A percentile compares a stretch with the other conserved stretches of the same genome.
Evolutionary conservation across 371 early-diverging fungal species (phyloP).

Genomic region (Massospora cicadina): DNA sequence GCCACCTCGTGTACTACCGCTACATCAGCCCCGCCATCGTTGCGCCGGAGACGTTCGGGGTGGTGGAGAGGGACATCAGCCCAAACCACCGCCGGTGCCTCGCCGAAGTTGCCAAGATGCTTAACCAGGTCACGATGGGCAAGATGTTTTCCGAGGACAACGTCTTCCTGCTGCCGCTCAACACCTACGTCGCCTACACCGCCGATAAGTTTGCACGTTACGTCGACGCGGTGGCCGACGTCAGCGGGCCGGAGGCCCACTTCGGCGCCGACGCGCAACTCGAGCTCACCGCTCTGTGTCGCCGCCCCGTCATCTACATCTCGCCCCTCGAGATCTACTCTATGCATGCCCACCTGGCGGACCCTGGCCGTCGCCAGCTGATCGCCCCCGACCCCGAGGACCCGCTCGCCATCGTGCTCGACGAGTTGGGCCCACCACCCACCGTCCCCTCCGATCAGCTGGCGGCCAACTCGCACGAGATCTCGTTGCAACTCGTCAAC

Average conservation of each 20-base stretch:
- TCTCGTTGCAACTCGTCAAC: constrained; percentile 48
- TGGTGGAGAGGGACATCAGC: constrained; percentile 65
- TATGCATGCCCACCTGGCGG: constrained; percentile 58
- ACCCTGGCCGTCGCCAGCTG: constrained; percentile 50
- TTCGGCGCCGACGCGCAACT: constrained; percentile 79
- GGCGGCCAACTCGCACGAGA: constrained; percentile 24
- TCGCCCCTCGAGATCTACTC: constrained; percentile 76
- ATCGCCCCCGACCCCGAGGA: constrained; percentile 42
- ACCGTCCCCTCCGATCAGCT: constrained; percentile 27
- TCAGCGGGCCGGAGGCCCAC: constrained; percentile 66
- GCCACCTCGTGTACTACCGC: constrained; percentile 88
- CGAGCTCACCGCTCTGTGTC: constrained; percentile 59
- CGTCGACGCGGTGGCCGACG: constrained; percentile 54
- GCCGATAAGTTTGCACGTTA: constrained; percentile 56
- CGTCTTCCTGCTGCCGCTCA: constrained; percentile 53
- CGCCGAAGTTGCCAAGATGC: constrained; percentile 82
- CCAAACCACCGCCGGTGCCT: constrained; percentile 86
- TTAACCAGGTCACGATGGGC: constrained; percentile 78
- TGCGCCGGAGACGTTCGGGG: constrained; percentile 91
- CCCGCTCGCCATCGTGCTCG: constrained; percentile 54
- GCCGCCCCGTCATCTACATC: constrained; percentile 76
- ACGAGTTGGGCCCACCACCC: constrained; percentile 66
- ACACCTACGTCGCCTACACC: constrained; percentile 59
- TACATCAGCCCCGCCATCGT: constrained; percentile 94
- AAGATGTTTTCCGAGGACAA: constrained; percentile 47